A percentile compares a stretch with the other conserved stretches of the same genome.
phyloP scores from a whole-genome alignment of 495 filamentous ascomycete genomes.

The Neurospora sp. region DNA sequence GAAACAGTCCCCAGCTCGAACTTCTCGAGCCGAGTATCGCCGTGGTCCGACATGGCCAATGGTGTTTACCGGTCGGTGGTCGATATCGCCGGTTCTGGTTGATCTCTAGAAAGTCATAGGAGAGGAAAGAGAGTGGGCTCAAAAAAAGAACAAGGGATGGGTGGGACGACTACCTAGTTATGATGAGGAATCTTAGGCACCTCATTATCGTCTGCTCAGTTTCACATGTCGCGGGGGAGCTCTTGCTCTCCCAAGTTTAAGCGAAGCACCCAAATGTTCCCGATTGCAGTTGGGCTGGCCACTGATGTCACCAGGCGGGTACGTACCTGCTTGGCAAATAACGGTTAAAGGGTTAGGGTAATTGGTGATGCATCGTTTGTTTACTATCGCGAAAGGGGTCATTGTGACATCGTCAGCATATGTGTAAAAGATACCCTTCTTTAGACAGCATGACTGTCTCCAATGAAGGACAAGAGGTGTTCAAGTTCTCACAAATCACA shows the following conservation, averaged over 20 bases:
- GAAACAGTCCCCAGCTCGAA: neutral
- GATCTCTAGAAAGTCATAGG: neutral
- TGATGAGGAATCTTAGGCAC: neutral
- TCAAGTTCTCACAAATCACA: neutral
- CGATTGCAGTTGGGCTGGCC: neutral
- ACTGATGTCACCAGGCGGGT: neutral
- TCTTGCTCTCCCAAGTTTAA: neutral
- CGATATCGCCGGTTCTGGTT: neutral
- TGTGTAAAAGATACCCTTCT: neutral
- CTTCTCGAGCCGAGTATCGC: neutral
- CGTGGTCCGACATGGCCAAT: neutral
- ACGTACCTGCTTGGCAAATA: neutral
- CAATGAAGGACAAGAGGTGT: neutral
- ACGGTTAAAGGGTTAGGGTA: neutral
- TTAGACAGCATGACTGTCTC: neutral
- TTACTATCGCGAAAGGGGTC: neutral
- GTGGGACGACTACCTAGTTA: neutral
- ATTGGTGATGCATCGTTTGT: neutral
- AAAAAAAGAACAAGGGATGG: neutral
- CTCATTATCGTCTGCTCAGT: neutral
- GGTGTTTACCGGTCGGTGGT: neutral
- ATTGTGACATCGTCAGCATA: neutral
- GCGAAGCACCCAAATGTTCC: neutral
- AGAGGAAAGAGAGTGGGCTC: neutral
- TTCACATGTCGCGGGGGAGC: neutral